These are phyloP conservation scores for Hypoxylon lenormandii DNA, from an alignment of 495 filamentous ascomycete species.

Conservation along the genomic window DNA sequence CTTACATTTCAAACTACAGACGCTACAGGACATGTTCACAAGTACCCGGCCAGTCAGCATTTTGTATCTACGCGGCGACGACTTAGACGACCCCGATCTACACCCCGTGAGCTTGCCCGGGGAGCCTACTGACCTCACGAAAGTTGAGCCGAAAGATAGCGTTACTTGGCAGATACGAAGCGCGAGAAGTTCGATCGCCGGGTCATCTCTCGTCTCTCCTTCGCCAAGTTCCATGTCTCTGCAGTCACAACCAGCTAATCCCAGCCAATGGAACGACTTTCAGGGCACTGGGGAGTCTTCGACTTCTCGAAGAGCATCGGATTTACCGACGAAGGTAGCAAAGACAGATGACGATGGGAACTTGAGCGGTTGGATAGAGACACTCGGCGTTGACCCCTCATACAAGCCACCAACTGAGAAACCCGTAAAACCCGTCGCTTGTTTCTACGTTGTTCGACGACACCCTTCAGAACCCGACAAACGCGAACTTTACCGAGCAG, in stretches of 20 bases:
- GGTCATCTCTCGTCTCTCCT: constrained; percentile 77
- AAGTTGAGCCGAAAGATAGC: constrained; percentile 68
- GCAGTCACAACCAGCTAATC: constrained; percentile 65
- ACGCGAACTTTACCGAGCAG: constrained; percentile 80
- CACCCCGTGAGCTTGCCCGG: constrained; percentile 82
- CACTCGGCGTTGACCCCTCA: constrained; percentile 83
- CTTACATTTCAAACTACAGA: constrained; percentile 82
- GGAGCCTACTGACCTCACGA: constrained; percentile 70
- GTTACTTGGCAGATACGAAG: constrained; percentile 68
- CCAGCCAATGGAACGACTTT: constrained; percentile 56
- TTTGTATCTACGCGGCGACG: constrained; percentile 83
- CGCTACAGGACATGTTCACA: constrained; percentile 94
- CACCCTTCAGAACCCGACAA: constrained; percentile 63
- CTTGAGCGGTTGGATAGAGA: constrained; percentile 86
- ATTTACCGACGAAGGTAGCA: constrained; percentile 63
- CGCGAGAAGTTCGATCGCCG: constrained; percentile 64
- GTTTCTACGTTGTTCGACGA: constrained; percentile 81
- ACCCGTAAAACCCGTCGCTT: constrained; percentile 78
- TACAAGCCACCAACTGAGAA: constrained; percentile 85
- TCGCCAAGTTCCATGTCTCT: constrained; percentile 73
- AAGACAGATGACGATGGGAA: constrained; percentile 65
- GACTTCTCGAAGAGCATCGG: constrained; percentile 58
- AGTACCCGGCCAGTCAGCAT: constrained; percentile 88
- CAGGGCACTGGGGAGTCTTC: constrained; percentile 52
- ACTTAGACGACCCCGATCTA: constrained; percentile 87